Conservation (phyloP, 352 stramenopile genomes). For the Pythium dissotocum region DNA sequence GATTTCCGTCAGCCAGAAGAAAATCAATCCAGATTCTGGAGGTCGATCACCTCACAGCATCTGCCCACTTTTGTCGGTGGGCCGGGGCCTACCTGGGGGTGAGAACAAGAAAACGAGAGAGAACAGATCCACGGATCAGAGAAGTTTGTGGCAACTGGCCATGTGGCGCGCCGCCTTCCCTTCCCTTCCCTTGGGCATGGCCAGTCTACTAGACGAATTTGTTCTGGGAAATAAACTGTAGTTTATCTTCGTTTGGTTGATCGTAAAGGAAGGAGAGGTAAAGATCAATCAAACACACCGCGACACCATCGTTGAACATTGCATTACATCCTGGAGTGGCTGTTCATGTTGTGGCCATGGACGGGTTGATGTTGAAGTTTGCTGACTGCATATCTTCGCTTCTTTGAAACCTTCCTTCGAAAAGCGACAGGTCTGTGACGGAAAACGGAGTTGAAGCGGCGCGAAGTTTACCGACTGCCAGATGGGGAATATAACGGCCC, state of each 20-base stretch:
- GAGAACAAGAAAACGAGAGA: slow-evolving; percentile 11
- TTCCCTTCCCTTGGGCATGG: not conserved
- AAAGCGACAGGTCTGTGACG: not conserved
- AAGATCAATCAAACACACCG: not conserved
- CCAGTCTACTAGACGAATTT: not conserved
- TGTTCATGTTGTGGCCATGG: too few species aligned
- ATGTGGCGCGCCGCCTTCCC: not conserved
- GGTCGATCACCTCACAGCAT: slow-evolving; percentile 11
- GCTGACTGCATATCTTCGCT: not conserved
- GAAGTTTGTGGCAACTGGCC: not conserved
- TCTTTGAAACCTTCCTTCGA: not conserved
- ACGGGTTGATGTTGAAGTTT: not conserved
- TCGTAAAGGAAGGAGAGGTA: not conserved
- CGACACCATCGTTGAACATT: not conserved
- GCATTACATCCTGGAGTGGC: not conserved
- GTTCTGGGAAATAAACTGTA: not conserved
- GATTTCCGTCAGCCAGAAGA: not conserved
- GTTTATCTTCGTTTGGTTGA: not conserved
- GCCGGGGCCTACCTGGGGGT: too few species aligned
- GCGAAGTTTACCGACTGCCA: not conserved
- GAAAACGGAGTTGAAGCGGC: not conserved
- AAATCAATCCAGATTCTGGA: not conserved
- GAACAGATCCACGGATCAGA: slow-evolving; percentile 2
- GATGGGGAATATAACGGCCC: slow-evolving; percentile 21
- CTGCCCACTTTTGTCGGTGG: not conserved